These are phyloP conservation scores for Fusarium agapanthi DNA, from an alignment of 2,329 filamentous ascomycete genomes.

Conservation along the genomic window DNA sequence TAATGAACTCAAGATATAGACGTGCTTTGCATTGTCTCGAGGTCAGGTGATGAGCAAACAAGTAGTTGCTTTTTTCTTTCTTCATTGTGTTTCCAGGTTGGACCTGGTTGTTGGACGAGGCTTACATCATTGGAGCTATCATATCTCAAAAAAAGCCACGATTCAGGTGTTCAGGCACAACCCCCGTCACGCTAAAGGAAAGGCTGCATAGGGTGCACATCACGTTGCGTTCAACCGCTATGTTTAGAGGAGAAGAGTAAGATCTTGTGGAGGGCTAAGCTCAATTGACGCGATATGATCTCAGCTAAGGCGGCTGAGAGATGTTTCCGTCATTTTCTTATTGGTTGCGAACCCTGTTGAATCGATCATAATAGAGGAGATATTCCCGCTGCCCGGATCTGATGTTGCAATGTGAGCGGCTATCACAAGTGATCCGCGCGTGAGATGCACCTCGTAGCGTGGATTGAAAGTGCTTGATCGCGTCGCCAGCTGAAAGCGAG, in stretches of 20 bases:
- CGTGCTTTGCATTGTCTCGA: neutral
- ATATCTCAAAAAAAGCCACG: constrained; percentile 34
- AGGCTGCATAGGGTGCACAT: constrained; percentile 15
- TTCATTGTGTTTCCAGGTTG: neutral
- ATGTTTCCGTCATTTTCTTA: neutral
- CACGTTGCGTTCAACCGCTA: neutral
- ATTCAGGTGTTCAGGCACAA: neutral
- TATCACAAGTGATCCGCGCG: constrained; percentile 4
- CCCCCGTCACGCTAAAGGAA: constrained; percentile 25
- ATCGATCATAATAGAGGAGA: neutral
- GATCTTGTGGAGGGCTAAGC: neutral
- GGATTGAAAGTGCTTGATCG: neutral
- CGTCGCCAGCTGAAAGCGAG: neutral
- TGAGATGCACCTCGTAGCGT: neutral
- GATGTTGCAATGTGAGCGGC: constrained; percentile 13
- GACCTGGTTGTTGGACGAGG: neutral
- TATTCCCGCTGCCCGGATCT: constrained; percentile 19
- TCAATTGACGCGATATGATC: constrained; percentile 10
- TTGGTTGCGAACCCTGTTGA: constrained; percentile 10
- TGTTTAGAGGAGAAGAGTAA: neutral
- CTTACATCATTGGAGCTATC: constrained; percentile 15
- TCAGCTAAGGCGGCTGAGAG: neutral
- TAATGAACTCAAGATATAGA: neutral
- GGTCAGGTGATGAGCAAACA: constrained; percentile 12
- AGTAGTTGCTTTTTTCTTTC: neutral